A percentile compares a stretch with the other conserved stretches of the same genome.
Conservation (phyloP, 345 rosid genomes). For the Ricinus communis region DNA sequence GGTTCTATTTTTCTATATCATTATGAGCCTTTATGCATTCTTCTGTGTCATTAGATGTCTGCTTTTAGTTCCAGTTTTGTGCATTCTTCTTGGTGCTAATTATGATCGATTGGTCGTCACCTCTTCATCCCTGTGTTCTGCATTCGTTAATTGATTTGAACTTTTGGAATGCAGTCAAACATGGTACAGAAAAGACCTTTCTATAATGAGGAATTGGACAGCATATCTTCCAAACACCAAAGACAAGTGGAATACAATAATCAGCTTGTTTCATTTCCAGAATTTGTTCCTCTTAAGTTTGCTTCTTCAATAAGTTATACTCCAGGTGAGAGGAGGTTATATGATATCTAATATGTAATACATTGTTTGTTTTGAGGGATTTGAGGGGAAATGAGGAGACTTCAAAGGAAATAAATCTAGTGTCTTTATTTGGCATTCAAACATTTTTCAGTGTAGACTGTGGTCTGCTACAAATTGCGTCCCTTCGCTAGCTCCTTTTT, state of each 20-base stretch:
- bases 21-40: no score
- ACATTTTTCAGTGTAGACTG: not conserved
- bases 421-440: no score
- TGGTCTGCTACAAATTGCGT: not conserved
- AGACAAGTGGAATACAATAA: slow-evolving; percentile 35
- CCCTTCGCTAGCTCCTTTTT: not conserved
- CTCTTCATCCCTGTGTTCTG: not conserved
- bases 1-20: no score
- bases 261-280: slow-evolving; percentile 22
- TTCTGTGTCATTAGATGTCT: no score
- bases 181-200: slow-evolving; percentile 14
- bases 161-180: not conserved
- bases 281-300: slow-evolving; percentile 16
- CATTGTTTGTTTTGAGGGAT: not conserved
- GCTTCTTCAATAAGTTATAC: slow-evolving; percentile 5
- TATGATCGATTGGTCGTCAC: no score
- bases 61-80: no score
- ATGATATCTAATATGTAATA: slow-evolving; percentile 2
- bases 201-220: slow-evolving; percentile 26
- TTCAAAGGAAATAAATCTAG: no score
- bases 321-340: slow-evolving; percentile 36
- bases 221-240: slow-evolving; percentile 38
- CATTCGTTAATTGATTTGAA: not conserved
- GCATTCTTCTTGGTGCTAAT: no score
- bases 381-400: no score